Percentiles rank a stretch among this genome's conserved stretches.
Conservation (phyloP, 192 early-diverging fungal species). For the Umbelopsis vinacea region DNA sequence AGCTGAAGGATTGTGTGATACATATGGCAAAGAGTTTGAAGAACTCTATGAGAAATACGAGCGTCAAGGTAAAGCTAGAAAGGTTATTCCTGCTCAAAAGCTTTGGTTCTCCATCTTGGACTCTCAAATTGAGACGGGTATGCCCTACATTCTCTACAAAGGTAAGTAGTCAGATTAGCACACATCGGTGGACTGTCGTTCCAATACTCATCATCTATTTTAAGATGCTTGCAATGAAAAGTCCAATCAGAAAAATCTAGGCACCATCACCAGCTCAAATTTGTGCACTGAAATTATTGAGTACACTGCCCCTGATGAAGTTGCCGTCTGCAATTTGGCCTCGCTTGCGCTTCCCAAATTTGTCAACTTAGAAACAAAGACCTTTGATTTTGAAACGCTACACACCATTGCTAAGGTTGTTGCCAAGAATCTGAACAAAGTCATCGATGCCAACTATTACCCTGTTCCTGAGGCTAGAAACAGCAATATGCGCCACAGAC, state of each 20-base stretch:
- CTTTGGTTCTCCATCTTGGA: constrained; percentile 96
- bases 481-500: constrained; percentile 94
- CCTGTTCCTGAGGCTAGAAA: constrained; percentile 83
- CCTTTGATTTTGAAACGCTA: constrained; percentile 85
- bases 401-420: constrained; percentile 85
- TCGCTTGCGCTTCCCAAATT: constrained; percentile 90
- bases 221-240: constrained; percentile 95
- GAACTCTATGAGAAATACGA: constrained; percentile 88
- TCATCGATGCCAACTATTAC: constrained; percentile 97
- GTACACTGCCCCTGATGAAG: constrained; percentile 93
- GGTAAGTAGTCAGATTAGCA: constrained; percentile 28
- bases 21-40: constrained; percentile 91
- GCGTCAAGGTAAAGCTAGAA: constrained; percentile 74
- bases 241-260: constrained; percentile 97
- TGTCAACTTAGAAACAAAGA: constrained; percentile 62
- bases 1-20: constrained; percentile 80
- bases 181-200: neutral
- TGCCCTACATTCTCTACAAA: constrained; percentile 98
- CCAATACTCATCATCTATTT: neutral
- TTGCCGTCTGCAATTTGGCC: constrained; percentile 97
- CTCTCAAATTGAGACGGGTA: constrained; percentile 96
- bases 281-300: constrained; percentile 98
- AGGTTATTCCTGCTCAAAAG: constrained; percentile 89
- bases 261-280: constrained; percentile 97
- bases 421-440: constrained; percentile 91